phyloP scores from a whole-genome alignment of 2,329 filamentous ascomycete species.

The Aspergillus spinulosporus region DNA sequence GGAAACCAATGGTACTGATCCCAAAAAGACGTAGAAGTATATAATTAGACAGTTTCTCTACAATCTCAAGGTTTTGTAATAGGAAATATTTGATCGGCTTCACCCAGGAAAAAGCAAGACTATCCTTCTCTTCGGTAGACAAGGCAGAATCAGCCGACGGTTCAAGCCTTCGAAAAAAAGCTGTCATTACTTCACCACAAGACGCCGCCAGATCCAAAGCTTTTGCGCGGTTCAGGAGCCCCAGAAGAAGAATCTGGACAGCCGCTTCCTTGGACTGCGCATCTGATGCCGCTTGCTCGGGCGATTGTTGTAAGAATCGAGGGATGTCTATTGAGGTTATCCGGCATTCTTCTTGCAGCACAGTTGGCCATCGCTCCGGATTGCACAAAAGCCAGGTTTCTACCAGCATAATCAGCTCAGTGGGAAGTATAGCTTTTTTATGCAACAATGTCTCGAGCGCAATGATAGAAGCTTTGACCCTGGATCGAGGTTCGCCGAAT shows the following conservation, averaged over 20 bases:
- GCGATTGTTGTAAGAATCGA: slow-evolving; percentile 21
- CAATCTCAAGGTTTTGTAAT: slow-evolving; percentile 36
- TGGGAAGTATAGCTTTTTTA: slow-evolving; percentile 36
- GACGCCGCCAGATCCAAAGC: slow-evolving; percentile 32
- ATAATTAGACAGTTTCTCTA: slow-evolving; percentile 40
- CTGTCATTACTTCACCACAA: slow-evolving; percentile 31
- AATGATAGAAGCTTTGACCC: slow-evolving; percentile 39
- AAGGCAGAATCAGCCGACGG: slow-evolving; percentile 3
- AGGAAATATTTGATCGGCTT: slow-evolving; percentile 38
- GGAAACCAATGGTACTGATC: slow-evolving; percentile 36
- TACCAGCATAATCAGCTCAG: slow-evolving; percentile 33
- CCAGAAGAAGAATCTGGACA: slow-evolving; percentile 33
- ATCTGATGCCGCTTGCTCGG: slow-evolving; percentile 18
- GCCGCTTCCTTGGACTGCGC: slow-evolving; percentile 20
- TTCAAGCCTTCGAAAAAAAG: slow-evolving; percentile 34
- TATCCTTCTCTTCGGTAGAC: slow-evolving; percentile 12
- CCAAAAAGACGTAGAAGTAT: slow-evolving; percentile 40
- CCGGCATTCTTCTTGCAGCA: slow-evolving; percentile 36
- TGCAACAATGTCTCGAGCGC: slow-evolving; percentile 41
- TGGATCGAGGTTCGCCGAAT: slow-evolving; percentile 41
- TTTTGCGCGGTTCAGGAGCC: slow-evolving; percentile 34
- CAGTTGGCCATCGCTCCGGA: slow-evolving; percentile 32
- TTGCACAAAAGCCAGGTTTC: slow-evolving; percentile 38
- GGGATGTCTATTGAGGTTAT: slow-evolving; percentile 29
- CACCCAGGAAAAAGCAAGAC: slow-evolving; percentile 37